Evolutionary conservation across 192 early-diverging fungal species (phyloP).

Genomic region (Coemansia sp.): DNA sequence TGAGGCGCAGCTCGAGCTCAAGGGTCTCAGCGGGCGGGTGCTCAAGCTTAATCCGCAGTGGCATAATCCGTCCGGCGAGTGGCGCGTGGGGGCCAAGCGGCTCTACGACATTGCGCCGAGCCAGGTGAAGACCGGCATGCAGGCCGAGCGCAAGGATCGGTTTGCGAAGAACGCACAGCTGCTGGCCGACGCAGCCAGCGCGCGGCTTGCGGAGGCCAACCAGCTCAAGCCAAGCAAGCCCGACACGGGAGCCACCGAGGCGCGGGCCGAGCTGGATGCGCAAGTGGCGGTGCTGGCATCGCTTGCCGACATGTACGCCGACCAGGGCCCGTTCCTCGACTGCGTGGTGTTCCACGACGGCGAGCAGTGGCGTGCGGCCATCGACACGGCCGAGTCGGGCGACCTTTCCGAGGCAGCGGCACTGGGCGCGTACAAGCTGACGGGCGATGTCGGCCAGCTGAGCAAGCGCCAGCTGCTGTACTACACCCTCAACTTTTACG

Average conservation of each 20-base stretch:
- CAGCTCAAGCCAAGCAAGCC: background rate
- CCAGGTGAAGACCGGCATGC: slow-evolving; percentile 40
- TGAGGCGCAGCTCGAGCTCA: slow-evolving; percentile 50
- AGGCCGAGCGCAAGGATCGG: slow-evolving; percentile 49
- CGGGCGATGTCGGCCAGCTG: slow-evolving; percentile 69
- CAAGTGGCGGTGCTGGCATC: slow-evolving; percentile 64
- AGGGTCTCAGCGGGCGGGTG: slow-evolving; percentile 70
- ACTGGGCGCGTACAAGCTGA: slow-evolving; percentile 71
- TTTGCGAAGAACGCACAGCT: slow-evolving; percentile 27
- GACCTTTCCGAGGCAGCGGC: slow-evolving; percentile 62
- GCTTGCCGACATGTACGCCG: slow-evolving; percentile 59
- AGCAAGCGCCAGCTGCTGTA: slow-evolving; percentile 74
- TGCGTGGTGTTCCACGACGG: slow-evolving; percentile 88
- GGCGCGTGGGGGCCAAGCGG: slow-evolving; percentile 76
- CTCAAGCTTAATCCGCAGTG: slow-evolving; percentile 66
- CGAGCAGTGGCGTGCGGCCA: slow-evolving; percentile 74
- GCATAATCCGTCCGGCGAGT: slow-evolving; percentile 79
- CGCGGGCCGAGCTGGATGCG: slow-evolving; percentile 37
- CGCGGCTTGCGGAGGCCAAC: slow-evolving; percentile 33
- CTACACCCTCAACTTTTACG: slow-evolving; percentile 92
- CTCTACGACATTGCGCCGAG: slow-evolving; percentile 72
- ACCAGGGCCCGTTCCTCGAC: slow-evolving; percentile 76
- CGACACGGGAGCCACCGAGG: slow-evolving; percentile 51
- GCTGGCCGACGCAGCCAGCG: slow-evolving; percentile 18
- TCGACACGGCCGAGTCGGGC: slow-evolving; percentile 73